Conservation (phyloP, 495 filamentous ascomycete species). For the Apiosordaria backusii region DNA sequence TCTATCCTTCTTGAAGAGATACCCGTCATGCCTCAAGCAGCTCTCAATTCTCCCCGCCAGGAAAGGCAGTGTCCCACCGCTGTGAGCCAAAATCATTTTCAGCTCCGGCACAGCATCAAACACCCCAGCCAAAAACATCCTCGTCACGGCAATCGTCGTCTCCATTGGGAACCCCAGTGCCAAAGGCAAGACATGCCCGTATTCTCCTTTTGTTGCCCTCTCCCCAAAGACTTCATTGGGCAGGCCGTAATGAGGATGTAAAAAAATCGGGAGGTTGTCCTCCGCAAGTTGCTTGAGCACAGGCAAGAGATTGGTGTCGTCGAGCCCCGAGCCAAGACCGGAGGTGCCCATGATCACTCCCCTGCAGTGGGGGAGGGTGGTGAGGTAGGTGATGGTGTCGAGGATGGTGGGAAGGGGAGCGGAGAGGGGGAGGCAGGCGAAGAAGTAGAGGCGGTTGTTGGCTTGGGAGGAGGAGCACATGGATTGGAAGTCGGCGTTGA, state of each 20-base stretch:
- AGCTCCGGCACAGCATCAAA: conserved; percentile 75
- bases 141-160: conserved; percentile 84
- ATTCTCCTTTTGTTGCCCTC: conserved; percentile 51
- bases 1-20: conserved; percentile 54
- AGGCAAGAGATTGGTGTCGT: conserved; percentile 68
- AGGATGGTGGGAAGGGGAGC: conserved; percentile 59
- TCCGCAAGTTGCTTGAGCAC: conserved; percentile 68
- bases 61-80: conserved; percentile 85
- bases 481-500: conserved; percentile 74
- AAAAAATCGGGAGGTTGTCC: conserved; percentile 63
- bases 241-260: conserved; percentile 93
- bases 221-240: conserved; percentile 74
- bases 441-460: conserved; percentile 67
- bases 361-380: conserved; percentile 60
- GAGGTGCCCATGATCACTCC: conserved; percentile 87
- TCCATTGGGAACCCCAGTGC: conserved; percentile 89
- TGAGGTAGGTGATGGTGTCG: conserved; percentile 60
- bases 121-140: conserved; percentile 81
- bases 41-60: conserved; percentile 85
- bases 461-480: conserved; percentile 63
- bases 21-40: conserved; percentile 78
- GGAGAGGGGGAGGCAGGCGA: conserved; percentile 76
- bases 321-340: conserved; percentile 75
- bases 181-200: conserved; percentile 85
- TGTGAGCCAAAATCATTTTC: conserved; percentile 77